Evolutionary conservation across 495 filamentous ascomycete genomes (phyloP), one percentile per base, ranked within the genome.

Genomic region (Tuber microsphaerosporum): DNA sequence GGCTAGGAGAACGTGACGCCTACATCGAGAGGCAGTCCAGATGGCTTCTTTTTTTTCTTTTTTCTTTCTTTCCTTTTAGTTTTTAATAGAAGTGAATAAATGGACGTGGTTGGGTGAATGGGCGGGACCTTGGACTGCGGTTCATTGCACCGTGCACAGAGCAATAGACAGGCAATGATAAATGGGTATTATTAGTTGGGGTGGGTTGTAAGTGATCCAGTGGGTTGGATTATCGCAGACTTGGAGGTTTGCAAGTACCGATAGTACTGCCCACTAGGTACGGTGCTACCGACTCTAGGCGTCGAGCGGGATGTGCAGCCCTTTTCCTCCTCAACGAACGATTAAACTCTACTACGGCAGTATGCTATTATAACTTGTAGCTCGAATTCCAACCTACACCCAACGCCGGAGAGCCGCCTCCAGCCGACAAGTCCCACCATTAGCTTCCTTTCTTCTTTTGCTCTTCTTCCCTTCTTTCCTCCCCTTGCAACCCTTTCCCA

Each of bases 361-460:
- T 41, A 31, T 20, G 31, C 17, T 41, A n/a, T n/a, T n/a, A n/a
- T n/a, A 31, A 45, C 37, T 26, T 19, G 5, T 34, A 65, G 26
- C 26, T 65, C 12, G 56, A 34, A 65, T 34, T 1, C 72, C 69
- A 79, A 79, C 74, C 68, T 19, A 41, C 74, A 56, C 68, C 56
- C 71, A 45, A 39, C 34, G 26, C 56, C 43, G 69, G 51, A 44
- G 41, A 72, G 73, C 76, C 76, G 76, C 76, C 46, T 72, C 70
- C 73, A 77, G 61, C 76, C 76, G 76, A 75, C 17, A 45, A 75
- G 51, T 12, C 71, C 71, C 73, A 26, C 73, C 73, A 77, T 31
- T 14, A 77, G 73, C 75, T 75, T 69, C 68, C 73, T 69, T 45
- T 41, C 42, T 71, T 26, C 51, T 48, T 42, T 68, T 16, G 39